Evolutionary conservation across 169 alveolate species (phyloP).

Genomic region (Cryptosporidium tyzzeri): DNA sequence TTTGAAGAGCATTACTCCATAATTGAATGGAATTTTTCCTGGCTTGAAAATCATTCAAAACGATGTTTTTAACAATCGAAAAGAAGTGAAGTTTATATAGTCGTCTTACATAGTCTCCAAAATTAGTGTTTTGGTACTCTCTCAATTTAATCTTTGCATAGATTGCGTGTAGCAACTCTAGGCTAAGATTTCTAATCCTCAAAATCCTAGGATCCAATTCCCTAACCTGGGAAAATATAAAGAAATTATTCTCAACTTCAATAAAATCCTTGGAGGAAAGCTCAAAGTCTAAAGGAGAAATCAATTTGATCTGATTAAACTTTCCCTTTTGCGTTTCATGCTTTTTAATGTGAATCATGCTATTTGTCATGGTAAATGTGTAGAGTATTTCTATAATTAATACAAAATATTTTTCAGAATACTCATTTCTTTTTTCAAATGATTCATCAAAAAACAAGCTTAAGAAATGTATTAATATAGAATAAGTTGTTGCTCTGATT

Average conservation of each 20-base stretch:
- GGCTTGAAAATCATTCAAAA: constrained; percentile 17
- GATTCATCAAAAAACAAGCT: constrained; percentile 26
- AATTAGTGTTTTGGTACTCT: background rate
- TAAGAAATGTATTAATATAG: constrained; percentile 22
- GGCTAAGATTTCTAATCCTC: constrained; percentile 25
- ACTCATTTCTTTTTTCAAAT: constrained; percentile 5
- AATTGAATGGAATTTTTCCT: constrained; percentile 6
- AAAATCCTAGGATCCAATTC: constrained; percentile 35
- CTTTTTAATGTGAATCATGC: constrained; percentile 21
- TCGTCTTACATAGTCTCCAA: background rate
- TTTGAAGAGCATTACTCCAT: constrained; percentile 17
- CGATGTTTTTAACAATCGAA: constrained; percentile 25
- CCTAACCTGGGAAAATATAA: constrained; percentile 11
- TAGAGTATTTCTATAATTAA: constrained; percentile 21
- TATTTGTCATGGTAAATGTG: constrained; percentile 32
- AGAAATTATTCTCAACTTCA: constrained; percentile 45
- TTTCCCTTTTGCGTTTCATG: constrained; percentile 2
- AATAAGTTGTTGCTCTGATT: constrained; percentile 24
- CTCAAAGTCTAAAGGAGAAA: constrained; percentile 21
- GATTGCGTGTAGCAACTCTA: background rate
- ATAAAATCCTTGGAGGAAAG: constrained; percentile 32
- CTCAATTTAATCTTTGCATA: background rate
- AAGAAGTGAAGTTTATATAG: constrained; percentile 18
- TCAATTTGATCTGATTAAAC: background rate
- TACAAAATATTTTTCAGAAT: constrained; percentile 44